These are phyloP conservation scores for Kuraishia capsulata DNA, from an alignment of 805 yeast genomes.

Conservation along the genomic window DNA sequence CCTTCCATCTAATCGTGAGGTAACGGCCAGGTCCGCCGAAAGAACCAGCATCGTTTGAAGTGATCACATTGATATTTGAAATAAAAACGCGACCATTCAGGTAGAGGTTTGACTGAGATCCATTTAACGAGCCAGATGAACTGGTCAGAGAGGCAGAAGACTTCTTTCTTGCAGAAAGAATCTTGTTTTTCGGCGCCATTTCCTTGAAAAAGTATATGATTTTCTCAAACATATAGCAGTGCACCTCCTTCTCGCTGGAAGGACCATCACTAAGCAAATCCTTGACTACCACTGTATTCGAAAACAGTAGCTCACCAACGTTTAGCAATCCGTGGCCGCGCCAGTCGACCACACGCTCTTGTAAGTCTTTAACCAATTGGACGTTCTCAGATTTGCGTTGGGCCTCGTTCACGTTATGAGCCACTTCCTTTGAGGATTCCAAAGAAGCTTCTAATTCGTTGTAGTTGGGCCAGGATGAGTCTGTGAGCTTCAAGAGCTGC, in stretches of 20 bases:
- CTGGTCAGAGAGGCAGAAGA: conserved; percentile 33
- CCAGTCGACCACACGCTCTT: conserved; percentile 82
- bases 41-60: conserved; percentile 18
- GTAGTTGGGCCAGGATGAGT: conserved; percentile 39
- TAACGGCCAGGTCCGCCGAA: conserved; percentile 39
- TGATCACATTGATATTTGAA: conserved; percentile 46
- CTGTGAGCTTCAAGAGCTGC: conserved; percentile 64
- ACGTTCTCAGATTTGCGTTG: conserved; percentile 87
- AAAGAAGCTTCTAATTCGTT: conserved; percentile 66
- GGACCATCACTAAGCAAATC: conserved; percentile 43
- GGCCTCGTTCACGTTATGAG: conserved; percentile 83
- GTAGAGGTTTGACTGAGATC: conserved; percentile 1
- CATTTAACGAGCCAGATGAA: conserved; percentile 9
- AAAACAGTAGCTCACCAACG: conserved; percentile 79
- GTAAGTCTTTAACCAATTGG: conserved; percentile 56
- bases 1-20: conserved; percentile 70
- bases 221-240: conserved; percentile 77
- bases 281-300: conserved; percentile 59
- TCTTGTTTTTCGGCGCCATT: conserved; percentile 25
- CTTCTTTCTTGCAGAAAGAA: conserved; percentile 40
- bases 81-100: conserved; percentile 78
- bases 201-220: conserved; percentile 53
- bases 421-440: conserved; percentile 73
- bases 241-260: conserved; percentile 76
- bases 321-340: conserved; percentile 72